phyloP scores from a whole-genome alignment of 768 basidiomycete genomes.

The Aureoboletus auriporus region DNA sequence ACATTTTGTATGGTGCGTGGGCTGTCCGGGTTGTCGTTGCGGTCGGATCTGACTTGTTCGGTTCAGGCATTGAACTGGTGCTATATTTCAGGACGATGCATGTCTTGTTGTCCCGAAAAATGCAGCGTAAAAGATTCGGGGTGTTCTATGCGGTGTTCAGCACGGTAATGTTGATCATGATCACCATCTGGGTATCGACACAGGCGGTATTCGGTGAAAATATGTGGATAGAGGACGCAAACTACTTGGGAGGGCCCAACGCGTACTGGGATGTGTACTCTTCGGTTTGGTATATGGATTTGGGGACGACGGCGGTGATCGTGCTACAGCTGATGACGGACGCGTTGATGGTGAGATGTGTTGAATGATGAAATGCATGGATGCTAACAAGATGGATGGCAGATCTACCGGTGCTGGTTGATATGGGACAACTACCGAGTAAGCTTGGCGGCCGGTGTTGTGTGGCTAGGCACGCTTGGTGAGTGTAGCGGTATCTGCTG shows the following conservation, averaged over 20 bases:
- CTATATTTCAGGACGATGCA: conserved; percentile 25
- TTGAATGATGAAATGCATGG: neutral
- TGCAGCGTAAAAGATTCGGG: conserved; percentile 4
- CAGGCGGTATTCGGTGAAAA: conserved; percentile 30
- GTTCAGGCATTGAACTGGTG: conserved; percentile 22
- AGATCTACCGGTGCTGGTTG: conserved; percentile 39
- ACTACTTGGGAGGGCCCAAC: conserved; percentile 33
- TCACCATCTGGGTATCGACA: conserved; percentile 29
- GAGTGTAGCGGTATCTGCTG: neutral
- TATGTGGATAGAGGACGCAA: conserved; percentile 33
- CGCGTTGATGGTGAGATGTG: conserved; percentile 33
- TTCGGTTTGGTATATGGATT: conserved; percentile 28
- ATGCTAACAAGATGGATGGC: conserved; percentile 1
- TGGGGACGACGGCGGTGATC: conserved; percentile 26
- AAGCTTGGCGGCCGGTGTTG: conserved; percentile 13
- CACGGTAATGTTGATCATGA: conserved; percentile 26
- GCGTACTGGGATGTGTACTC: conserved; percentile 28
- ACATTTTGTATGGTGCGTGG: conserved; percentile 23
- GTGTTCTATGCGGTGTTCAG: conserved; percentile 24
- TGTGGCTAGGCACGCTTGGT: conserved; percentile 27
- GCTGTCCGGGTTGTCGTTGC: no score
- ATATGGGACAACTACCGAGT: conserved; percentile 25
- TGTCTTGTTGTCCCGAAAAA: conserved; percentile 6
- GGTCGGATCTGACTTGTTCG: neutral
- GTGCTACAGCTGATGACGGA: conserved; percentile 35